Evolutionary conservation across 495 filamentous ascomycete genomes (phyloP), one percentile per base, ranked within the genome.

Genomic region (Penicillium steckii): DNA sequence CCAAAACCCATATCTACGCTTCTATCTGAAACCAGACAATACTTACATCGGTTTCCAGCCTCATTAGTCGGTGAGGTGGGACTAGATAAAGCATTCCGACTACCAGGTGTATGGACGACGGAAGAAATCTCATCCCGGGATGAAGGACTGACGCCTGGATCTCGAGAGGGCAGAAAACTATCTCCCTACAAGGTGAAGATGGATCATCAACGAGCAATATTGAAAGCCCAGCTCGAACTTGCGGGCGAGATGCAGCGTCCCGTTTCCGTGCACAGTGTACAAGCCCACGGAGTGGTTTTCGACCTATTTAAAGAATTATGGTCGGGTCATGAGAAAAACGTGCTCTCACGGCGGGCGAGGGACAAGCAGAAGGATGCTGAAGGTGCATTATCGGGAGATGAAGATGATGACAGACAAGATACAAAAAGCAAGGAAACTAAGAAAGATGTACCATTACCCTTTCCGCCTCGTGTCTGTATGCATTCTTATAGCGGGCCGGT

Each of bases 401-500:
- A 71, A 17, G 56, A 62, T 9, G 54, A 61, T 18, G 55, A 62
- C 21, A 26, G 44, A 29, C 18, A 53, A 30, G 38, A 52, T 29
- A 17, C 2, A 44, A 1, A 22, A 8, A 30, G 25, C 18, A 46
- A 30, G 18, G n/a, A 12, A 3, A 17, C 5, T 32, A 13, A 33
- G 18, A 44, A n/a, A 5, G 5, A 26, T 46, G 24, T 57, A 52
- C n/a, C 77, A 33, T 75, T 79, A 38, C 87, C 87, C 0, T 98
- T 88, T 62, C 94, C 94, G 8, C 91, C 93, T 2, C 81, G 92
- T 26, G 86, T 97, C 59, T 98, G 94, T 62, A 78, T 98, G 59
- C 94, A 98, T 69, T 96, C 91, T 0, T 98, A 89, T 65, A 91
- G 89, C 26, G 95, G 91, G 1, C 80, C 88, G n/a, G 69, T 80